Conservation (phyloP, 495 filamentous ascomycete species). For the Parachaetomium inaequale region DNA sequence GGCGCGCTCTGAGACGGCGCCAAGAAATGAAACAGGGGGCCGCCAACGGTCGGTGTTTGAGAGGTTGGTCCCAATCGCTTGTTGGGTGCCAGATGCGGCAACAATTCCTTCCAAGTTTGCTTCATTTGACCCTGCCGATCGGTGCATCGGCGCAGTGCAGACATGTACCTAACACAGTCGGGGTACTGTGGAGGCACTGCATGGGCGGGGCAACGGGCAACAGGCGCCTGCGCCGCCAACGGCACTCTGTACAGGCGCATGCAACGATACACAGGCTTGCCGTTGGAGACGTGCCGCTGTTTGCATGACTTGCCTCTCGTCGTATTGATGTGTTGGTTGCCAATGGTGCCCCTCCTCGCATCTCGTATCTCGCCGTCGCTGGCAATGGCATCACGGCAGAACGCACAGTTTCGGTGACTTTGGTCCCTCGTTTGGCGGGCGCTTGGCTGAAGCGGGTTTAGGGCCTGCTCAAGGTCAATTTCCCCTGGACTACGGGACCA, state of each 20-base stretch:
- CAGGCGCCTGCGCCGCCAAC: not conserved
- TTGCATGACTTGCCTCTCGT: not conserved
- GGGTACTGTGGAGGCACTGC: no score
- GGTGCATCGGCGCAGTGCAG: not conserved
- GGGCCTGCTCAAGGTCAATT: not conserved
- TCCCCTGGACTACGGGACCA: not conserved
- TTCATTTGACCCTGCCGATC: conserved; percentile 1
- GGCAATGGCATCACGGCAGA: not conserved
- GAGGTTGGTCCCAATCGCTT: not conserved
- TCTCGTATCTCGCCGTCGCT: not conserved
- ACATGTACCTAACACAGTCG: no score
- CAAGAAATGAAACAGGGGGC: not conserved
- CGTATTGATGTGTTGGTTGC: not conserved
- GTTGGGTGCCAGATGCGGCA: not conserved
- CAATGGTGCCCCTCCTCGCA: no score
- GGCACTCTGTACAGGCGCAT: not conserved
- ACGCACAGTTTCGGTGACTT: not conserved
- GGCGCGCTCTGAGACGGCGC: not conserved
- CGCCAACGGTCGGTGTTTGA: not conserved
- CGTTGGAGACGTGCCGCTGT: not conserved
- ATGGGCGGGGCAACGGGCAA: no score
- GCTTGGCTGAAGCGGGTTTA: not conserved
- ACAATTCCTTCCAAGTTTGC: not conserved
- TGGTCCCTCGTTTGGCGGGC: not conserved
- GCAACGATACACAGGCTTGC: not conserved